Base-by-base conservation (phyloP, 2,329 filamentous ascomycete genomes). In the Madurella mycetomatis region DNA sequence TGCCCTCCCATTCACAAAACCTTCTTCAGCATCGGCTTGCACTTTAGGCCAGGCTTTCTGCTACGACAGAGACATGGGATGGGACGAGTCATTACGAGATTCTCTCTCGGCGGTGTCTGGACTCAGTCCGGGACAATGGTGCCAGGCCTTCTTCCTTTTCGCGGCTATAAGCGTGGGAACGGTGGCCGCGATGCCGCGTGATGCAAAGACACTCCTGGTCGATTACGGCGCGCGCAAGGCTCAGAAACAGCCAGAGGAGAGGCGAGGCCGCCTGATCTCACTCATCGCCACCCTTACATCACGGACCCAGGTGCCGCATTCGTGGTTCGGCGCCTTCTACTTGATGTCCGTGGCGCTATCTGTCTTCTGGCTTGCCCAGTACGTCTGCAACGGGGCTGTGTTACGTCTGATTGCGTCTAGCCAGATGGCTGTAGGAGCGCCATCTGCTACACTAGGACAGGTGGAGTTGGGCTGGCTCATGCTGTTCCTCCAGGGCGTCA, bases 291-390 rank as follows among this genome's bases (percentile, higher is more conserved):
- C 62, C 49, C 41, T 74, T 54, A 72, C 74, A 4, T 70, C 73
- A 1, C 59, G 71, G 43, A 72, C 72, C 61, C 81, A 82, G 66
- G 86, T 96, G 37, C 91, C 92, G 18, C 94, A 97, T 72, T 81
- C 81, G 58, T 97, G 89, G 85, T 97, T 97, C 70, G 80, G 79
- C 42, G 88, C 94, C 63, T 97, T 96, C 73, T 97, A 99, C 69
- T 66, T 88, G 50, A 69, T 84, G 37, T 92, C 89, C 3, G 72
- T 91, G 4, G 66, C 74, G 1, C 84, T 82, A 55, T 92, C 89
- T 0, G 64, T 83, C 4, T 87, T 92, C 68, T 96, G 92, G 90
- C 81, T 78, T 0, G 70, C 72, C 61, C 86, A 92, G 69, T 80
- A 87, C 51, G 60, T 81, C 19, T 71, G 65, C 25, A 69, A 74